Evolutionary conservation across 495 filamentous ascomycete species (phyloP).

Genomic region (Apiosordaria backusii): DNA sequence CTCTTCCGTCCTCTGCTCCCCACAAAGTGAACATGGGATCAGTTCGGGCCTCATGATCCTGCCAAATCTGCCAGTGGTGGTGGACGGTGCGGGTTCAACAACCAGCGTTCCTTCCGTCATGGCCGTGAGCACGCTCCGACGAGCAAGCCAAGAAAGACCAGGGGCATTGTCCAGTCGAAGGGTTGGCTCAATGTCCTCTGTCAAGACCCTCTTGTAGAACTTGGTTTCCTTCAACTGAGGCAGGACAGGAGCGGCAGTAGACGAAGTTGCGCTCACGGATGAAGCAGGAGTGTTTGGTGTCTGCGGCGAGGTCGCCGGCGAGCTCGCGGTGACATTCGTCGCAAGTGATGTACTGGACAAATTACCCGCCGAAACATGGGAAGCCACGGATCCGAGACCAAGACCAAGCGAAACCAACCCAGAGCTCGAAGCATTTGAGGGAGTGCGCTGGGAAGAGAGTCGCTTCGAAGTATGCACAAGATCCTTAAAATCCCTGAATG

Average conservation of each 20-base stretch:
- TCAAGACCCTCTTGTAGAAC: constrained; percentile 84
- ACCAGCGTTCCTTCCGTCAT: constrained; percentile 84
- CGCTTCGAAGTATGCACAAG: constrained; percentile 66
- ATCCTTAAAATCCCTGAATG: constrained; percentile 81
- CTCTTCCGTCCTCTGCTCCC: constrained; percentile 68
- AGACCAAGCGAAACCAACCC: constrained; percentile 48
- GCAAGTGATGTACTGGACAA: constrained; percentile 44
- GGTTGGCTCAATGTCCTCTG: constrained; percentile 93
- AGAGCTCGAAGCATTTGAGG: constrained; percentile 14
- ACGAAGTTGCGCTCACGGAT: constrained; percentile 40
- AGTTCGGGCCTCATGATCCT: constrained; percentile 56
- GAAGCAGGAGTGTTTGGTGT: constrained; percentile 52
- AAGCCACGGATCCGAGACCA: constrained; percentile 40
- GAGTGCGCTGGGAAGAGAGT: constrained; percentile 36
- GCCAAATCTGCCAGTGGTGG: constrained; percentile 36
- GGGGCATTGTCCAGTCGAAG: constrained; percentile 84
- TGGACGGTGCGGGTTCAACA: constrained; percentile 76
- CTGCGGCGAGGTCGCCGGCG: constrained; percentile 44
- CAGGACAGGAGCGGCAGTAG: constrained; percentile 25
- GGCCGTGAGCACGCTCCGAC: constrained; percentile 73
- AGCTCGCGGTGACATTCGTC: constrained; percentile 34
- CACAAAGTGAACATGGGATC: constrained; percentile 83
- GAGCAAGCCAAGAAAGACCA: constrained; percentile 87
- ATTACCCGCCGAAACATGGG: constrained; percentile 28
- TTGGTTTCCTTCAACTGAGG: constrained; percentile 74